phyloP scores from a whole-genome alignment of 176 grass and related monocot genomes.

The Panicum miliaceum region DNA sequence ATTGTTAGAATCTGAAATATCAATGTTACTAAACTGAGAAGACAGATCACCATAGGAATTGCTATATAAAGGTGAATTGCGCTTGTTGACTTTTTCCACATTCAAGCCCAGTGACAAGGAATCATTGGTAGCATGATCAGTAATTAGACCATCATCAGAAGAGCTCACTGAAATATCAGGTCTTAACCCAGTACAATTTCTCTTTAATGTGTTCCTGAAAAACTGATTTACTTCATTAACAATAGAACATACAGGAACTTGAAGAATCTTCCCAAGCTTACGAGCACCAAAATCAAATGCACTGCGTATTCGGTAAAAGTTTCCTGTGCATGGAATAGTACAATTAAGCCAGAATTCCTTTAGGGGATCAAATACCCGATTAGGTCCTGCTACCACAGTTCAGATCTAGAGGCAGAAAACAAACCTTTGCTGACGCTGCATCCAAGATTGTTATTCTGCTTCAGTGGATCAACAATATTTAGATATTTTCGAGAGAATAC shows the following conservation, averaged over 20 bases:
- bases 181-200: background rate
- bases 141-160: background rate
- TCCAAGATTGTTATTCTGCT: slow-evolving; percentile 87
- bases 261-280: slow-evolving; percentile 82
- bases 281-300: slow-evolving; percentile 92
- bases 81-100: background rate
- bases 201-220: background rate
- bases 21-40: slow-evolving; percentile 59
- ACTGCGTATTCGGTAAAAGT: slow-evolving; percentile 85
- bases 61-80: background rate
- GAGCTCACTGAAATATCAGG: background rate
- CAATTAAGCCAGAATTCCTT: background rate
- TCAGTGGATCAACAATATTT: slow-evolving; percentile 93
- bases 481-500: slow-evolving; percentile 71
- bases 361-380: background rate
- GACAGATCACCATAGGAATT: slow-evolving; percentile 40
- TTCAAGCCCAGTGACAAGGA: background rate
- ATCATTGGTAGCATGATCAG: slow-evolving; percentile 45
- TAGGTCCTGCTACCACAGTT: slow-evolving; percentile 23
- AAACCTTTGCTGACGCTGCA: slow-evolving; percentile 92
- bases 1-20: slow-evolving; percentile 50
- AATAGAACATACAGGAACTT: slow-evolving; percentile 44
- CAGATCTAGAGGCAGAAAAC: slow-evolving; percentile 30
- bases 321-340: slow-evolving; percentile 45
- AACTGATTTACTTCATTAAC: background rate